Base-by-base conservation (phyloP, 345 rosid species). In the Salix brachista region DNA sequence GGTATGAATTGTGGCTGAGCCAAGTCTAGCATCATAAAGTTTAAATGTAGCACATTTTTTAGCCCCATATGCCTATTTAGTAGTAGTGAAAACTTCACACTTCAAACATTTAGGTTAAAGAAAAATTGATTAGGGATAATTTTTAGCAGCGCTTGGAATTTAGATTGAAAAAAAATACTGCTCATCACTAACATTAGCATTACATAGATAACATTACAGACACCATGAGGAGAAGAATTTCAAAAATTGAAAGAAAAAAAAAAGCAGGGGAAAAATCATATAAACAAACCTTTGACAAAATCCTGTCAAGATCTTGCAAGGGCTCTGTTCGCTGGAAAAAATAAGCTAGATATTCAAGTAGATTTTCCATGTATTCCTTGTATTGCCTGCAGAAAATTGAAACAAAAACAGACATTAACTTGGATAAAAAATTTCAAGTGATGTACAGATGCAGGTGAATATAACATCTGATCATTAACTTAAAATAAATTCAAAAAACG, bases 261-360 rank as follows among this genome's bases (percentile, higher is more conserved):
- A 30, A 12, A 16, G 2, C 18, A 44, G 17, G 17, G 39, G 76
- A 16, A 70, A 77, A 71, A 67, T 32, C 56, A 74, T 2, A 48
- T 25, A 41, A 69, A 28, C 62, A 69, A 72, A 94, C 99, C 98
- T 88, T 92, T 39, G 91, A 83, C 71, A 94, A 87, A 71, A 92
- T 91, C 81, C 92, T 86, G 76, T 87, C 97, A 82, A 96, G 87
- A 87, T 96, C 99, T 88, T 91, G 95, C 87, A 96, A 80, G 8
- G 99, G 99, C 82, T 94, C 97, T 7, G 96, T 92, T 75, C 99
- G 88, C 81, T 94, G 90, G 75, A 92, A 96, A 83, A 91, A 90
- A 82, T 86, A 76, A 54, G 88, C 77, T 69, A 96, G 85, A 89
- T 94, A 89, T 87, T 87, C 97, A 19, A 96, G 82, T 67, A 94